A percentile compares a stretch with the other conserved stretches of the same genome.
These are phyloP conservation scores for Fusarium sp. DNA, from an alignment of 2,329 filamentous ascomycete species.

Conservation along the genomic window DNA sequence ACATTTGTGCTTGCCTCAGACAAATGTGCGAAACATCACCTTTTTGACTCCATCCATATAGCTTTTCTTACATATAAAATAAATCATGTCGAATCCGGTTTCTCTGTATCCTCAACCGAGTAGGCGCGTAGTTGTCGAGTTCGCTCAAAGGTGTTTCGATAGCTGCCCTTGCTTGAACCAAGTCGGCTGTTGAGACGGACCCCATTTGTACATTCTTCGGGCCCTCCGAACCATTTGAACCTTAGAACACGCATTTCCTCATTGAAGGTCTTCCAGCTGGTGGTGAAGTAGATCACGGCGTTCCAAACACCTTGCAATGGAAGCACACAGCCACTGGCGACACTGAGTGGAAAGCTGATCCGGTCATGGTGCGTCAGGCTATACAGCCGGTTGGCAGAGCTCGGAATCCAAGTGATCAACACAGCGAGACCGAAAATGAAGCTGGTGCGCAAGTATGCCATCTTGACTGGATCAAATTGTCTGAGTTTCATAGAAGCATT, in stretches of 20 bases:
- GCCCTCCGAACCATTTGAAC: constrained; percentile 10
- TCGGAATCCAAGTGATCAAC: constrained; percentile 69
- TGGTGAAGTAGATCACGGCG: constrained; percentile 76
- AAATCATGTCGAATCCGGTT: not conserved
- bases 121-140: constrained; percentile 6
- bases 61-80: not conserved
- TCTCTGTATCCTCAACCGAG: not conserved
- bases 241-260: constrained; percentile 39
- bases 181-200: constrained; percentile 43
- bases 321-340: constrained; percentile 75
- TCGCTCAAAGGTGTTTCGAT: constrained; percentile 37
- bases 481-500: constrained; percentile 47
- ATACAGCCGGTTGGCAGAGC: constrained; percentile 78
- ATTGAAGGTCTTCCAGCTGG: constrained; percentile 59
- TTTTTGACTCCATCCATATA: not conserved
- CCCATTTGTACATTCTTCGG: constrained; percentile 8
- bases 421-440: constrained; percentile 69
- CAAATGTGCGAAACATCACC: not conserved
- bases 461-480: constrained; percentile 63
- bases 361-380: constrained; percentile 62
- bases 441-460: constrained; percentile 67
- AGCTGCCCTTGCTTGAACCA: constrained; percentile 30
- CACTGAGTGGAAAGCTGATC: constrained; percentile 70
- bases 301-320: constrained; percentile 86
- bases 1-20: not conserved